These are phyloP conservation scores for Murraya koenigii DNA, from an alignment of 345 rosid genomes.

Conservation along the genomic window DNA sequence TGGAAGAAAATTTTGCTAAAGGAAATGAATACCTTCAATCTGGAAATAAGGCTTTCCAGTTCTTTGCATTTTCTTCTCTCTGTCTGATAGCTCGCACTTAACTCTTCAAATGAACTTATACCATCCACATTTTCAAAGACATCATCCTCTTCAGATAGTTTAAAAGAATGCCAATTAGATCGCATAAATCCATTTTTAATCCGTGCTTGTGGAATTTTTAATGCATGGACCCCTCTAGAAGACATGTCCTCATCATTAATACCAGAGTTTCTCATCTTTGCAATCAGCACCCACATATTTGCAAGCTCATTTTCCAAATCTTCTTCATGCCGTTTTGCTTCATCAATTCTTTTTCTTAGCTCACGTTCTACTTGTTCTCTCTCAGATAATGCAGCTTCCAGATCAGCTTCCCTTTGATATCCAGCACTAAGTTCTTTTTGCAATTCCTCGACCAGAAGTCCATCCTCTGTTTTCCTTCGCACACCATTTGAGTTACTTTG, in stretches of 20 bases:
- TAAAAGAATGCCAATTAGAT: constrained; percentile 21
- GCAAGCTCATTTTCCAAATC: constrained; percentile 62
- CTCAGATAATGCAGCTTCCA: constrained; percentile 40
- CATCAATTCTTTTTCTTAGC: constrained; percentile 42
- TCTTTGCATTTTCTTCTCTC: constrained; percentile 52
- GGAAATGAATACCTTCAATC: constrained; percentile 45
- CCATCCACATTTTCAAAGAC: constrained; percentile 25
- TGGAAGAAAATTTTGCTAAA: background rate
- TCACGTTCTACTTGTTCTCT: constrained; percentile 38
- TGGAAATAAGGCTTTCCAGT: constrained; percentile 41
- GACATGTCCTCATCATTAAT: constrained; percentile 22
- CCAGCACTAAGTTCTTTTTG: constrained; percentile 43
- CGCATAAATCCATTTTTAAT: constrained; percentile 28
- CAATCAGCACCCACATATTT: constrained; percentile 58
- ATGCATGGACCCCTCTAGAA: constrained; percentile 12
- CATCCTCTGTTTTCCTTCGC: constrained; percentile 29
- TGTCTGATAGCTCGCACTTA: constrained; percentile 31
- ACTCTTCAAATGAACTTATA: constrained; percentile 24
- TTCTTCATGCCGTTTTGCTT: constrained; percentile 51
- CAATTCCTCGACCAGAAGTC: constrained; percentile 37
- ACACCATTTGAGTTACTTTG: constrained; percentile 23
- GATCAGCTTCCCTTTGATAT: constrained; percentile 41
- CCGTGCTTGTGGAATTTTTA: constrained; percentile 19
- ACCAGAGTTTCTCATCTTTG: constrained; percentile 44
- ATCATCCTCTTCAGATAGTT: constrained; percentile 26